Evolutionary conservation across 148 eudicot genomes (phyloP).

Genomic region (Nepenthes mirabilis): DNA sequence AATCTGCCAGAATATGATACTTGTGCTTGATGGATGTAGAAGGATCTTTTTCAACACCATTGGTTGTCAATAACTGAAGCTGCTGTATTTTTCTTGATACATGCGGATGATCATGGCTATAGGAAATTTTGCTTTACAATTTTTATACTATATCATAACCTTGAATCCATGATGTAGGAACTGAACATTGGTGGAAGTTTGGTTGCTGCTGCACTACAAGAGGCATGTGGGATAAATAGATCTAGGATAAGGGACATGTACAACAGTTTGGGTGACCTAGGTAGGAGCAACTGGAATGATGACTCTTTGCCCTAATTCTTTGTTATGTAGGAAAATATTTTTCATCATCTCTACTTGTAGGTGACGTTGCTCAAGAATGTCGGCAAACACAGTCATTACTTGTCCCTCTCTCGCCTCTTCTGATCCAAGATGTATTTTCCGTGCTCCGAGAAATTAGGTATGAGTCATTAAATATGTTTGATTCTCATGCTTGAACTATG

Average conservation of each 20-base stretch:
- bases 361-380: conserved; percentile 97
- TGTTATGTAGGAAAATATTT: conserved; percentile 2
- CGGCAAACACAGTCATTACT: conserved; percentile 82
- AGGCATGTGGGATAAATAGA: conserved; percentile 82
- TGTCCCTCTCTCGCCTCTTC: conserved; percentile 68
- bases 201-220: conserved; percentile 71
- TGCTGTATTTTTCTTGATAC: too few relatives aligned
- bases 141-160: neutral
- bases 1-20: too few relatives aligned
- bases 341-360: conserved; percentile 20
- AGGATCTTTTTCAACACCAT: too few relatives aligned
- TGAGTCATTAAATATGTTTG: conserved; percentile 4
- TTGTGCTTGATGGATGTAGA: too few relatives aligned
- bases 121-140: neutral
- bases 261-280: conserved; percentile 86
- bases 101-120: neutral
- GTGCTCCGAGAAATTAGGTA: conserved; percentile 75
- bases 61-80: too few relatives aligned
- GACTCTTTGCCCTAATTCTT: neutral
- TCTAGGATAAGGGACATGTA: conserved; percentile 65
- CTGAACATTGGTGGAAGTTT: conserved; percentile 84
- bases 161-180: conserved; percentile 33
- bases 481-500: conserved; percentile 2
- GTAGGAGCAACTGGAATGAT: conserved; percentile 25
- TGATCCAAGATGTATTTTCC: conserved; percentile 72